These are phyloP conservation scores for Oryza meyeriana DNA, from an alignment of 176 grass and related monocot genomes.

Conservation along the genomic window DNA sequence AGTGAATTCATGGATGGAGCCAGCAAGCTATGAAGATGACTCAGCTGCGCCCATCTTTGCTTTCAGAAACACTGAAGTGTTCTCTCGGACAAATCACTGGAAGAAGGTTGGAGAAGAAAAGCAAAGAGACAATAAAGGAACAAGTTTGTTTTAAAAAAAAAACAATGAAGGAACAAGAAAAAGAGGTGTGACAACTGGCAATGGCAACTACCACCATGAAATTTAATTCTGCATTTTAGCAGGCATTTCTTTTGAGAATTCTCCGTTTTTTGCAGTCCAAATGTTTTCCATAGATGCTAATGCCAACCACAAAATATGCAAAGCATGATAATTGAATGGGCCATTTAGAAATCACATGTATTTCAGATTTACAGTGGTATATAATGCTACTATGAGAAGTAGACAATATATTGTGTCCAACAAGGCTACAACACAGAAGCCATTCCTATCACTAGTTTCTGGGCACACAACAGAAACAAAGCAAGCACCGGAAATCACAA, in stretches of 20 bases:
- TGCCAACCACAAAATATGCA: slow-evolving; percentile 27
- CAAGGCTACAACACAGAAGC: not conserved
- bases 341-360: slow-evolving; percentile 20
- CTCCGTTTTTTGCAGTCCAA: slow-evolving; percentile 19
- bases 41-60: slow-evolving; percentile 43
- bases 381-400: slow-evolving; percentile 9
- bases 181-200: not conserved
- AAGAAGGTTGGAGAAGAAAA: slow-evolving; percentile 30
- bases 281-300: slow-evolving; percentile 25
- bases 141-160: too few species aligned
- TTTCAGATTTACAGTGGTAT: slow-evolving; percentile 25
- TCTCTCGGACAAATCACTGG: not conserved
- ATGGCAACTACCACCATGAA: slow-evolving; percentile 18
- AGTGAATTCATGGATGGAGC: slow-evolving; percentile 53
- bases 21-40: slow-evolving; percentile 32
- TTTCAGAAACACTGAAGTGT: not conserved
- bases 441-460: not conserved
- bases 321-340: not conserved
- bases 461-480: not conserved
- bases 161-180: not conserved
- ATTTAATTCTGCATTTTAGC: not conserved
- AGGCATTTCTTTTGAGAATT: not conserved
- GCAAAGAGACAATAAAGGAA: not conserved
- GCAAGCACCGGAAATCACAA: not conserved
- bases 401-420: slow-evolving; percentile 1